Evolutionary conservation across 306 rosid species (phyloP), one percentile per base, ranked within the genome.

Genomic region (Rosa rugosa): DNA sequence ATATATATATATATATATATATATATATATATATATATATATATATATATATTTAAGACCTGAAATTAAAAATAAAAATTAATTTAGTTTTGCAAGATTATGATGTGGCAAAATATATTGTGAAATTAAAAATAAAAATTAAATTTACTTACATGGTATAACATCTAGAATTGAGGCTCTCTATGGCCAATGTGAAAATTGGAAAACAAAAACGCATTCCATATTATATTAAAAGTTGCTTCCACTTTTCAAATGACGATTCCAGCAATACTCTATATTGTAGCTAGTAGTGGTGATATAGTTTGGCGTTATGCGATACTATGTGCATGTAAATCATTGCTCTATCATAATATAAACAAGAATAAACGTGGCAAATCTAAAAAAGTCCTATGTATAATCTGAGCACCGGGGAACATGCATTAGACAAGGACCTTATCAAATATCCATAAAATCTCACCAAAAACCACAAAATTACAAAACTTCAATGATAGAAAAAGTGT

Each of bases 341-440:
- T 22, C 50, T 9, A 54, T 36, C 60, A 4, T 71, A 27, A 56
- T 34, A 38, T 67, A 20, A 11, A 6, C 17, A 17, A 73, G 31
- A 73, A 73, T n/a, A 73, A 34, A n/a, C 4, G 4, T 66, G 34
- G 34, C 17, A 54, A 73, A 56, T 56, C 13, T 38, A 5, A 2
- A 22, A 42, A 41, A 18, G 9, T 73, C 22, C 53, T 3, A 12
- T 12, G 25, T 56, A 73, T 20, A 1, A 27, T 27, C 51, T 13
- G 69, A 74, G 78, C 69, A 41, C 56, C 71, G 75, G 88, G 86
- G 80, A 84, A 85, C 93, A 85, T 51, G 76, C 38, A 85, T 18
- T 49, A 71, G 87, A 81, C 87, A 87, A 42, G 80, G 31, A 83
- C 76, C 75, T 65, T 68, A 84, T 63, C 69, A 38, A 89, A 50